A percentile compares a stretch with the other conserved stretches of the same genome.
Evolutionary conservation across 2,329 filamentous ascomycete species (phyloP).

Genomic region (Diaporthe amygdali): DNA sequence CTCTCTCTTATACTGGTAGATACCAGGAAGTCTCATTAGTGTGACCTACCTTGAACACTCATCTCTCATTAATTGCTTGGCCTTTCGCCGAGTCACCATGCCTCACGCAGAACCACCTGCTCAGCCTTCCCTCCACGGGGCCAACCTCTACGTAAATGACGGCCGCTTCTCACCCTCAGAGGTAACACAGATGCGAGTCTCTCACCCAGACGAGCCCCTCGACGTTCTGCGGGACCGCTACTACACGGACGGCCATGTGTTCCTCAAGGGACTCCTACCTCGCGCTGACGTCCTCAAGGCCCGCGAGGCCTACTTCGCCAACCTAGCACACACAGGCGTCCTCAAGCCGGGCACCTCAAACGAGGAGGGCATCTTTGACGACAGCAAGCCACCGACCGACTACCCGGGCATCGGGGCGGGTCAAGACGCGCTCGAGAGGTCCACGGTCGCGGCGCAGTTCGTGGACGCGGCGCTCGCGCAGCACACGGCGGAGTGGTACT

Average conservation of each 20-base stretch:
- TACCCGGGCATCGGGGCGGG: slow-evolving; percentile 62
- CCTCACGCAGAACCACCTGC: slow-evolving; percentile 5
- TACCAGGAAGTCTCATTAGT: background rate
- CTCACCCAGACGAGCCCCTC: slow-evolving; percentile 17
- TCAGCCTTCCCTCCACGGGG: background rate
- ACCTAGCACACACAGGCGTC: slow-evolving; percentile 59
- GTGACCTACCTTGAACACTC: background rate
- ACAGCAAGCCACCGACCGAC: slow-evolving; percentile 43
- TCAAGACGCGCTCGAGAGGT: slow-evolving; percentile 38
- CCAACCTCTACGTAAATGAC: slow-evolving; percentile 23
- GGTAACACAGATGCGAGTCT: slow-evolving; percentile 12
- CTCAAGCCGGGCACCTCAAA: slow-evolving; percentile 56
- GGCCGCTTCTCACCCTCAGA: slow-evolving; percentile 21
- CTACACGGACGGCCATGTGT: slow-evolving; percentile 55
- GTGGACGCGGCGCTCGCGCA: slow-evolving; percentile 53
- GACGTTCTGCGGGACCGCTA: slow-evolving; percentile 23
- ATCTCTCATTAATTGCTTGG: background rate
- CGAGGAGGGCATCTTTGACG: slow-evolving; percentile 59
- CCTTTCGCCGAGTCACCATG: background rate
- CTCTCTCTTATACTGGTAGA: background rate
- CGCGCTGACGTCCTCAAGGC: slow-evolving; percentile 56
- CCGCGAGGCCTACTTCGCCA: slow-evolving; percentile 57
- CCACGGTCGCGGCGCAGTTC: slow-evolving; percentile 28
- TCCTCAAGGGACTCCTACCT: slow-evolving; percentile 59
- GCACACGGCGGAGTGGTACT: slow-evolving; percentile 58